These are phyloP conservation scores for Ammopiptanthus mongolicus DNA, from an alignment of 306 rosid species.

Conservation along the genomic window DNA sequence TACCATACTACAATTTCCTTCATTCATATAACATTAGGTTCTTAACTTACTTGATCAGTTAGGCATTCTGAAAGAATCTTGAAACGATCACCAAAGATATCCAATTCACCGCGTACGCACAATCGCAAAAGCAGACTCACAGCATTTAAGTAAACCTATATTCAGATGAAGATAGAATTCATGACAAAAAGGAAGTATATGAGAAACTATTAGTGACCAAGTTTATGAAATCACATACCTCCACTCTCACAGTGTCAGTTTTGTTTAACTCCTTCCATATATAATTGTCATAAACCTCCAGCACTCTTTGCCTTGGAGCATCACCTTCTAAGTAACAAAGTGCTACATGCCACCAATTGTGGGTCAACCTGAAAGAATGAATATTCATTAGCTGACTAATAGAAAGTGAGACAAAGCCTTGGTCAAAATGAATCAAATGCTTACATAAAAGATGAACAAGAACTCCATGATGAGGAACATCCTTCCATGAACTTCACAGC, in stretches of 20 bases:
- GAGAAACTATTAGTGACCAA: not conserved
- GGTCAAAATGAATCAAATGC: conserved; percentile 17
- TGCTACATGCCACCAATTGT: conserved; percentile 99
- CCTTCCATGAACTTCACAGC: conserved; percentile 84
- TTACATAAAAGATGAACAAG: conserved; percentile 64
- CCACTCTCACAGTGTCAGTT: conserved; percentile 42
- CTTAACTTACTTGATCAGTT: conserved; percentile 57
- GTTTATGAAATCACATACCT: conserved; percentile 36
- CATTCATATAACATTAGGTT: not conserved
- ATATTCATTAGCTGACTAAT: not conserved
- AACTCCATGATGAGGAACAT: conserved; percentile 70
- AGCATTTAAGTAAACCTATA: conserved; percentile 84
- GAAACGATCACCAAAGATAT: conserved; percentile 48
- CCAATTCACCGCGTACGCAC: conserved; percentile 52
- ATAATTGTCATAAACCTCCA: conserved; percentile 58
- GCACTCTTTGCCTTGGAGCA: conserved; percentile 49
- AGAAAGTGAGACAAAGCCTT: not conserved
- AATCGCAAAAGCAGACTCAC: conserved; percentile 64
- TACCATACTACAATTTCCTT: not conserved
- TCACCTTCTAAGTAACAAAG: conserved; percentile 86
- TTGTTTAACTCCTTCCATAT: conserved; percentile 90
- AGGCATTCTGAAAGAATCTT: conserved; percentile 43
- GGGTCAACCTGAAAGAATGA: conserved; percentile 69
- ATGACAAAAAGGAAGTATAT: not conserved
- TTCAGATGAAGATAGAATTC: conserved; percentile 15